Base-by-base conservation (phyloP, 306 rosid genomes). In the barrel medic (Medicago truncatula) region DNA sequence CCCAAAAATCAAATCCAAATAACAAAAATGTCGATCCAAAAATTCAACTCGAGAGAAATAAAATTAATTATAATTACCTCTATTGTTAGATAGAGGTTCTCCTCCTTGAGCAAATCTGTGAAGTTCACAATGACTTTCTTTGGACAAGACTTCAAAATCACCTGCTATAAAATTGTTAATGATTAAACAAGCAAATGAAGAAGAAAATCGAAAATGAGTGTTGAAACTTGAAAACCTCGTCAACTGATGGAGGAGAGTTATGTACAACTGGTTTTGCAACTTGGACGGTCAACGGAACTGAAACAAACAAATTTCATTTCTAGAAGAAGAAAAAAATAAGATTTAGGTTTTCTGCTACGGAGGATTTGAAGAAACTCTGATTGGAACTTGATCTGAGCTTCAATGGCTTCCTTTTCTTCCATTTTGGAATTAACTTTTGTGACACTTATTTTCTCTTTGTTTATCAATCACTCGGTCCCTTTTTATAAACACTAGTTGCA, bases 31-130 rank as follows among this genome's bases (percentile, higher is more conserved):
- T 20, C 31, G 21, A 63, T 71, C 49, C 71, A 70, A 62, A 62
- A 41, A 23, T 41, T 75, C 34, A 60, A 15, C 39, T 47, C 23
- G 9, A 54, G 12, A 61, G 20, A 50, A 40, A 23, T 62, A 43
- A 16, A 47, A 17, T 49, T 31, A 47, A 91, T 90, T 87, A 87
- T 66, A 83, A 90, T 90, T 87, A 87, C 99, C 97, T 95, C 97
- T 5, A 89, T 88, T 38, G 75, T 84, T 80, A 95, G 83, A 76
- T 87, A 86, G 20, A 89, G 75, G 31, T 89, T 89, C 80, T 92
- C 98, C 88, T 95, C 96, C 12, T 78, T 83, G 15, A 95, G 89
- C 49, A 54, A 84, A 16, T 85, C 91, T 58, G 89, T 80, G 15
- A 90, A 70, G 61, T 86, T 83, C 15, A 58, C 74, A 14, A 80